Evolutionary conservation across 352 stramenopile genomes (phyloP).

Genomic region (Phytopythium litorale): DNA sequence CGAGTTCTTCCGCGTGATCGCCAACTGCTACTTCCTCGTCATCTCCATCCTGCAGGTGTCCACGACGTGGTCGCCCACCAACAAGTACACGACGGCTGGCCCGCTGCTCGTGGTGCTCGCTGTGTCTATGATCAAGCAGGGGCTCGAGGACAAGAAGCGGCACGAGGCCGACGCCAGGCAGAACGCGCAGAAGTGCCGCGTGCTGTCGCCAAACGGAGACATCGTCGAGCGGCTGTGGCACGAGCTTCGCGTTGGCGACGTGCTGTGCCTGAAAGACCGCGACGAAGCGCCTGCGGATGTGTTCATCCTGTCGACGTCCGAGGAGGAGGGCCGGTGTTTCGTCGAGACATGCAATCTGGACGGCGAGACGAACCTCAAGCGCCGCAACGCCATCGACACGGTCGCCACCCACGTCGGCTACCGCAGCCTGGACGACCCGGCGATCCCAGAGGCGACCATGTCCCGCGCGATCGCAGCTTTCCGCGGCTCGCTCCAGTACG

Average conservation of each 20-base stretch:
- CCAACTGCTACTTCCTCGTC: conserved; percentile 95
- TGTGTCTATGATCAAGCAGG: conserved; percentile 80
- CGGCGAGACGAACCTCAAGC: conserved; percentile 94
- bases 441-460: conserved; percentile 29
- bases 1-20: conserved; percentile 93
- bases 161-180: conserved; percentile 62
- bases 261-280: conserved; percentile 44
- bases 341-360: conserved; percentile 94
- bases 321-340: conserved; percentile 82
- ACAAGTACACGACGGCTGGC: conserved; percentile 70
- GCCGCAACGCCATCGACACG: conserved; percentile 44
- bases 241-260: conserved; percentile 69
- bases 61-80: conserved; percentile 65
- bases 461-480: conserved; percentile 39
- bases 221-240: conserved; percentile 61
- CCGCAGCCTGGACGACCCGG: conserved; percentile 50
- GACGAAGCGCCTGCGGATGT: conserved; percentile 66
- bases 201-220: conserved; percentile 34
- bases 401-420: conserved; percentile 56
- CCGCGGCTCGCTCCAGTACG: conserved; percentile 46
- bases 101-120: conserved; percentile 71
- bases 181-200: conserved; percentile 53
- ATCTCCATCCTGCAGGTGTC: conserved; percentile 91
- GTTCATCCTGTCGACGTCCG: conserved; percentile 65
- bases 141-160: conserved; percentile 72